These are phyloP conservation scores for Dorcoceras hygrometricum DNA, from an alignment of 257 asterid species.

Conservation along the genomic window DNA sequence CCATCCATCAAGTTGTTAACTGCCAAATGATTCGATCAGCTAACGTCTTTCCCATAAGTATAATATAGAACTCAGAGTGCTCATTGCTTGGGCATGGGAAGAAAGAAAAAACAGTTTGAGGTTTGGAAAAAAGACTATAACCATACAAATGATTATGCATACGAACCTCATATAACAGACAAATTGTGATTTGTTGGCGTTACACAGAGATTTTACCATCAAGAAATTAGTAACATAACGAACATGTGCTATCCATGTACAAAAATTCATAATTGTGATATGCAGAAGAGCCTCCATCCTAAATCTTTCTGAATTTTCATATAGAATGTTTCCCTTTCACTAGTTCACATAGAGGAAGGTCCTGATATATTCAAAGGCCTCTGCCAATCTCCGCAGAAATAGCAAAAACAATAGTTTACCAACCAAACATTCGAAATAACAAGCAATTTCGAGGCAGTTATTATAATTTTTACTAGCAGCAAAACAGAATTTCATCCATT, in stretches of 20 bases:
- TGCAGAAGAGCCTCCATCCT: neutral
- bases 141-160: slow-evolving; percentile 6
- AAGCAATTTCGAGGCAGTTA: slow-evolving; percentile 11
- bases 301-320: neutral
- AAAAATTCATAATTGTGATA: neutral
- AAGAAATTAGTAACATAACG: neutral
- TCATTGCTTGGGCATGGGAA: neutral
- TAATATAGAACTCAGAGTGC: neutral
- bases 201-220: neutral
- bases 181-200: neutral
- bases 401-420: neutral
- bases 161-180: neutral
- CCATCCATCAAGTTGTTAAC: slow-evolving; percentile 9
- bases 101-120: neutral
- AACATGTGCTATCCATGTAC: neutral
- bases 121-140: slow-evolving; percentile 6
- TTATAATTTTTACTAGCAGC: neutral
- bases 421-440: neutral
- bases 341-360: neutral
- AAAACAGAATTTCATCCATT: neutral
- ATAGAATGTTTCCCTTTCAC: neutral
- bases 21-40: neutral
- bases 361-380: neutral
- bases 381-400: slow-evolving; percentile 4
- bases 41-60: neutral